Base-by-base conservation (phyloP, 148 eudicot genomes). In the Amaranthus cruentus region DNA sequence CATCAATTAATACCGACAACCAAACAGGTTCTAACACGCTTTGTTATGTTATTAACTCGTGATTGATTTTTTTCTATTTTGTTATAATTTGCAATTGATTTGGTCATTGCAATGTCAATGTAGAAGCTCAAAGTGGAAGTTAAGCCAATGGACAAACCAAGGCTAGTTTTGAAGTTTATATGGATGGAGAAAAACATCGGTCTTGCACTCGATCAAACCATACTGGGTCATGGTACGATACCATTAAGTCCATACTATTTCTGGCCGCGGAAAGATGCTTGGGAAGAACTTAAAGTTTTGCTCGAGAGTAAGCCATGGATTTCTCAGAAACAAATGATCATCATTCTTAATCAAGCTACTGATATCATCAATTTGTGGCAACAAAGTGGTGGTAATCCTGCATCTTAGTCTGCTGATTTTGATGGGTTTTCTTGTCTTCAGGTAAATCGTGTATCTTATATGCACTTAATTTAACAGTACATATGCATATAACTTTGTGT, bases 101-200 rank as follows among this genome's bases (percentile, higher is more conserved):
- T 15, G 71, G 75, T 76, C 28, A 15, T 69, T 66, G 43, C 5
- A 18, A 42, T 69, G 56, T 54, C 21, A 55, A 68, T 84, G 81
- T 52, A 90, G 96, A 95, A 87, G 84, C 87, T 87, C 15, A 70
- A 84, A 70, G 91, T 90, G 75, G 90, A 72, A 47, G 96, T 86
- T 73, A 88, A 88, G 83, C 86, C 97, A 76, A 79, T 72, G 79
- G 93, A 88, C 55, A 90, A 86, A 75, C 87, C 98, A 7, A 83
- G 97, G 81, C 81, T 95, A 62, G 98, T 90, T 48, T 69, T 91
- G 88, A 95, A 90, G 70, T 91, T 95, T 84, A 82, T 91, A 3
- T 95, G 98, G 98, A 87, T 95, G 98, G 96, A 95, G 80, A 95
- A 95, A 82, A 95, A 91, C 85, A 86, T 95, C 3, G 98, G 98